Conservation (phyloP, 2,329 filamentous ascomycete species). For the Fusarium sp. region DNA sequence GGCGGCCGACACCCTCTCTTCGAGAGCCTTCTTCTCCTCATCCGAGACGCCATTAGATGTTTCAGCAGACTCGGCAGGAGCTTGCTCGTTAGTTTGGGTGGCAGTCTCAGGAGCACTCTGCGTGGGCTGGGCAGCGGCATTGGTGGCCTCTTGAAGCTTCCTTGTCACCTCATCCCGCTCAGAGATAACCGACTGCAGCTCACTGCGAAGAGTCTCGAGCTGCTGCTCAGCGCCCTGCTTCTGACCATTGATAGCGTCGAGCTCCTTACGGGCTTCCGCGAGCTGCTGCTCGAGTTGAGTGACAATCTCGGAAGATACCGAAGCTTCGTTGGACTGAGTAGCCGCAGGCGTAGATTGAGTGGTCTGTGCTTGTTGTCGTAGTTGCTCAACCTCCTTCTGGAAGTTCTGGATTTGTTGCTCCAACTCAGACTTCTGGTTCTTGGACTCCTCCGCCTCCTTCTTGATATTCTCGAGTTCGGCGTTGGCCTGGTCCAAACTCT, state of each 20-base stretch:
- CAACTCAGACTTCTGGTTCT: conserved; percentile 51
- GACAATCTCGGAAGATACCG: conserved; percentile 60
- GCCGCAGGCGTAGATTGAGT: conserved; percentile 54
- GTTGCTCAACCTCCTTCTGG: conserved; percentile 56
- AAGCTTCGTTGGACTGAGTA: conserved; percentile 50
- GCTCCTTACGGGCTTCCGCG: conserved; percentile 65
- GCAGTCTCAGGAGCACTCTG: conserved; percentile 55
- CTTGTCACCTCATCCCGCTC: conserved; percentile 72
- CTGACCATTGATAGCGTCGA: conserved; percentile 74
- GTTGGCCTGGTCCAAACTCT: conserved; percentile 60
- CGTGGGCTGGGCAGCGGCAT: conserved; percentile 49
- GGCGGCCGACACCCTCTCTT: conserved; percentile 70
- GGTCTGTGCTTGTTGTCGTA: conserved; percentile 52
- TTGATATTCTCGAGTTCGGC: conserved; percentile 67
- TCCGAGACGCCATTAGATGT: conserved; percentile 56
- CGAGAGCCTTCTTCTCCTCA: conserved; percentile 69
- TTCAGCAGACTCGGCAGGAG: conserved; percentile 29
- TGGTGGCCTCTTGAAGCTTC: conserved; percentile 51
- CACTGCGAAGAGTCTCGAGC: conserved; percentile 63
- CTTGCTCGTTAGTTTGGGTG: conserved; percentile 49
- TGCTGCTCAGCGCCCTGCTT: conserved; percentile 76
- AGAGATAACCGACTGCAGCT: conserved; percentile 71
- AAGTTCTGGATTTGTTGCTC: conserved; percentile 59
- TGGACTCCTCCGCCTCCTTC: conserved; percentile 50
- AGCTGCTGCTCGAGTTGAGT: conserved; percentile 63